These are phyloP conservation scores for Primulina huaijiensis DNA, from an alignment of 257 asterid genomes.

Conservation along the genomic window DNA sequence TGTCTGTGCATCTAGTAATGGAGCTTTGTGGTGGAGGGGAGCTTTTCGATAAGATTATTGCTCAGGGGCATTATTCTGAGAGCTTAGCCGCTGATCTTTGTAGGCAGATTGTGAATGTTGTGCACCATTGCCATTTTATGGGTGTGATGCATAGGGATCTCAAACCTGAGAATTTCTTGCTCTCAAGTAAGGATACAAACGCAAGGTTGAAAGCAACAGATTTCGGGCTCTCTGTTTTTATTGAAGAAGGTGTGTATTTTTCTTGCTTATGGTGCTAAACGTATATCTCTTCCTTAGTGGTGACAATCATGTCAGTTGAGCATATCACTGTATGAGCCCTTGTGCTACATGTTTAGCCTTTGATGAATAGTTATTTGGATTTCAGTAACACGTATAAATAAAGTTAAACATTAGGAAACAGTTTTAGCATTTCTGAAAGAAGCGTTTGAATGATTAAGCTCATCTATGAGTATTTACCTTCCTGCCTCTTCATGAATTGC, in stretches of 20 bases:
- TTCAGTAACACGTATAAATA: not conserved
- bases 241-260: slow-evolving; percentile 62
- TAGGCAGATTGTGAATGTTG: slow-evolving; percentile 83
- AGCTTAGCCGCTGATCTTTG: slow-evolving; percentile 68
- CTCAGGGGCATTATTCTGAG: slow-evolving; percentile 78
- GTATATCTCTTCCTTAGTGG: not conserved
- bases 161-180: slow-evolving; percentile 87
- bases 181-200: slow-evolving; percentile 61
- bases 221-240: slow-evolving; percentile 84
- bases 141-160: slow-evolving; percentile 95
- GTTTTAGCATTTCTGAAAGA: not conserved
- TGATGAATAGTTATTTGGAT: not conserved
- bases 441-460: not conserved
- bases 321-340: not conserved
- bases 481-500: not conserved
- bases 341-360: not conserved
- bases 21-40: slow-evolving; percentile 88
- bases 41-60: slow-evolving; percentile 76
- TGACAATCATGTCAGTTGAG: slow-evolving; percentile 6
- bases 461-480: not conserved
- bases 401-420: not conserved
- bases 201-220: slow-evolving; percentile 78
- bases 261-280: not conserved
- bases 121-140: slow-evolving; percentile 80
- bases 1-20: slow-evolving; percentile 72